These are phyloP conservation scores for Arthrobotrys conoides DNA, from an alignment of 2,329 filamentous ascomycete genomes.

Conservation along the genomic window DNA sequence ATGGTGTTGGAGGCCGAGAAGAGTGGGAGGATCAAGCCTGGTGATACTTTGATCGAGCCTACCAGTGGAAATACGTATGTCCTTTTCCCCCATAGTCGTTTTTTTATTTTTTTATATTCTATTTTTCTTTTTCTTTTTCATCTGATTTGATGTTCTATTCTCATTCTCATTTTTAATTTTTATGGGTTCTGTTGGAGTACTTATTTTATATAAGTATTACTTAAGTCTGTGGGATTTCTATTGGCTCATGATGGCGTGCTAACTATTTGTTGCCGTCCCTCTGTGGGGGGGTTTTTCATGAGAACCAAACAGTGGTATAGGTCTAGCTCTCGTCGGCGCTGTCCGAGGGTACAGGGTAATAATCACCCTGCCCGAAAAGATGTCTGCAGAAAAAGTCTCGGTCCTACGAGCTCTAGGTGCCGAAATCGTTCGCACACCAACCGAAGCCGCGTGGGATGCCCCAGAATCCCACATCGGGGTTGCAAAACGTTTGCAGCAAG, in stretches of 20 bases:
- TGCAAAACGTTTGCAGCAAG: conserved; percentile 88
- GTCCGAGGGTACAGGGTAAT: conserved; percentile 99
- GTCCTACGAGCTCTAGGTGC: conserved; percentile 93
- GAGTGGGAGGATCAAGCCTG: conserved; percentile 92
- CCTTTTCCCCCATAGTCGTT: not conserved
- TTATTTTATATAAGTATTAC: conserved; percentile 21
- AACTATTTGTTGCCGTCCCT: conserved; percentile 60
- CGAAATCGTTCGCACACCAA: conserved; percentile 97
- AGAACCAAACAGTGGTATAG: conserved; percentile 78
- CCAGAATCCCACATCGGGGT: conserved; percentile 98
- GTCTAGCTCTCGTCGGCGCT: conserved; percentile 90
- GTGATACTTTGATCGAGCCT: conserved; percentile 96
- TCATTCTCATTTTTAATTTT: not conserved
- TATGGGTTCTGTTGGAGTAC: too few relatives aligned
- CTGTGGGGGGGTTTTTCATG: not conserved
- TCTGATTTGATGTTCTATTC: not conserved
- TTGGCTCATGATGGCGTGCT: conserved; percentile 61
- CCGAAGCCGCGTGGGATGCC: conserved; percentile 91
- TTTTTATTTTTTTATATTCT: not conserved
- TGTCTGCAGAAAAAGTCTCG: conserved; percentile 98
- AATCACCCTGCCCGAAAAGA: conserved; percentile 98
- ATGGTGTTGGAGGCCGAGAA: conserved; percentile 98
- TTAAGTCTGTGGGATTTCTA: not conserved
- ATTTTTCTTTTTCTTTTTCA: not conserved
- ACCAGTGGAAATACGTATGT: conserved; percentile 90